Conservation (phyloP, 768 basidiomycete species). For the Leccinellum albellum region DNA sequence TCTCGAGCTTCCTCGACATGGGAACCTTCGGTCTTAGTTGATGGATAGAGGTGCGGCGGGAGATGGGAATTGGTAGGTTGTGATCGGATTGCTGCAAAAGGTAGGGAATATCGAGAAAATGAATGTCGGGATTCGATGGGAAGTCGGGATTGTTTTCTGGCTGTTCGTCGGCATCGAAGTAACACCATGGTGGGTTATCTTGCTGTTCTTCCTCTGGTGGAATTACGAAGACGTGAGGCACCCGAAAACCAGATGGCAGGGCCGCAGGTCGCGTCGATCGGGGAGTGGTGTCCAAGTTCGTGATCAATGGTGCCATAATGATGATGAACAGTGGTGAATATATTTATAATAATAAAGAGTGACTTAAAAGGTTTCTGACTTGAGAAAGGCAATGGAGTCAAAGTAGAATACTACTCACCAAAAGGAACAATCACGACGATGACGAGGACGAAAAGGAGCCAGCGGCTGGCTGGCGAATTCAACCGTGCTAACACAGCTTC, state of each 20-base stretch:
- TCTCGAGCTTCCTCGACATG: slow-evolving; percentile 26
- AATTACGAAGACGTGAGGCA: slow-evolving; percentile 53
- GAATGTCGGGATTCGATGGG: slow-evolving; percentile 26
- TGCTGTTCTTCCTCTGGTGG: slow-evolving; percentile 56
- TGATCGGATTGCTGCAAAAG: slow-evolving; percentile 13
- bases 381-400: not conserved
- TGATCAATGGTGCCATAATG: slow-evolving; percentile 13
- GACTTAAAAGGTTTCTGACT: slow-evolving; percentile 9
- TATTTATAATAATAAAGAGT: slow-evolving; percentile 4
- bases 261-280: slow-evolving; percentile 13
- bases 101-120: slow-evolving; percentile 33
- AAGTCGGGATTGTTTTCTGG: slow-evolving; percentile 18
- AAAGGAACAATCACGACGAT: slow-evolving; percentile 5
- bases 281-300: slow-evolving; percentile 9
- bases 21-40: slow-evolving; percentile 7
- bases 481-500: slow-evolving; percentile 18
- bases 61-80: not conserved
- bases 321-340: not conserved
- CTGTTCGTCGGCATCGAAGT: slow-evolving; percentile 46
- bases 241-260: slow-evolving; percentile 8
- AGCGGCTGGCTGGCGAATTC: slow-evolving; percentile 13
- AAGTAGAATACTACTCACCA: slow-evolving; percentile 11
- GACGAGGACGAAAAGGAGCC: slow-evolving; percentile 3
- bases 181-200: slow-evolving; percentile 51
- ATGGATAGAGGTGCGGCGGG: slow-evolving; percentile 5